These are phyloP conservation scores for Monosporozyma aquatica DNA, from an alignment of 805 yeast genomes.

Conservation along the genomic window DNA sequence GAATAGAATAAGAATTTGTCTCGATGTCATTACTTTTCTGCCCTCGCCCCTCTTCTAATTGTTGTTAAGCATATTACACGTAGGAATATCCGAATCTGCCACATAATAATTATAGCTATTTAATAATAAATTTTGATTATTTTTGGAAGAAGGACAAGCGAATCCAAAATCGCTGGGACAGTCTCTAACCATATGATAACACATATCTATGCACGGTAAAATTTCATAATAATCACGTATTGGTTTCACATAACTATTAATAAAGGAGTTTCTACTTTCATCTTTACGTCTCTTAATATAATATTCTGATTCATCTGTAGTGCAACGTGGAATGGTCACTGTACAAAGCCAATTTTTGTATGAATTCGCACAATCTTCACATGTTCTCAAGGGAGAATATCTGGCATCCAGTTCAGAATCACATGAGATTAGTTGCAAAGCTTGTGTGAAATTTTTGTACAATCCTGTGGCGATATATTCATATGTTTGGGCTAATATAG, in stretches of 20 bases:
- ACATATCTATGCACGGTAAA: conserved; percentile 76
- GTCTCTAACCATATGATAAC: conserved; percentile 67
- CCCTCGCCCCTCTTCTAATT: no score
- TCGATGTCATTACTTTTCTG: no score
- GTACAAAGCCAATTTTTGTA: conserved; percentile 88
- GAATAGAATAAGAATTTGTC: no score
- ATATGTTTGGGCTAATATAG: conserved; percentile 40
- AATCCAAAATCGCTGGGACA: conserved; percentile 78
- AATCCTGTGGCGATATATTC: conserved; percentile 51
- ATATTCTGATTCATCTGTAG: conserved; percentile 39
- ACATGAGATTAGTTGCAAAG: conserved; percentile 70
- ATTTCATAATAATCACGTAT: conserved; percentile 60
- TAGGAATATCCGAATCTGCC: conserved; percentile 15
- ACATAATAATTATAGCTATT: conserved; percentile 27
- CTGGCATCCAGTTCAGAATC: conserved; percentile 54
- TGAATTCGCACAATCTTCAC: conserved; percentile 60
- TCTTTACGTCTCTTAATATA: conserved; percentile 39
- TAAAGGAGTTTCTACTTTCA: conserved; percentile 50
- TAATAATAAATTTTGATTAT: conserved; percentile 13
- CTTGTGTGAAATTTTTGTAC: conserved; percentile 61
- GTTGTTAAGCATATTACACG: conserved; percentile 32
- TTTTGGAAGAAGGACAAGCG: conserved; percentile 49
- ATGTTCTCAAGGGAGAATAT: conserved; percentile 66
- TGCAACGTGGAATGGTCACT: conserved; percentile 79
- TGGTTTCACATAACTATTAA: conserved; percentile 48